Conservation (phyloP, 169 alveolate genomes). For the Perkinsus chesapeaki region DNA sequence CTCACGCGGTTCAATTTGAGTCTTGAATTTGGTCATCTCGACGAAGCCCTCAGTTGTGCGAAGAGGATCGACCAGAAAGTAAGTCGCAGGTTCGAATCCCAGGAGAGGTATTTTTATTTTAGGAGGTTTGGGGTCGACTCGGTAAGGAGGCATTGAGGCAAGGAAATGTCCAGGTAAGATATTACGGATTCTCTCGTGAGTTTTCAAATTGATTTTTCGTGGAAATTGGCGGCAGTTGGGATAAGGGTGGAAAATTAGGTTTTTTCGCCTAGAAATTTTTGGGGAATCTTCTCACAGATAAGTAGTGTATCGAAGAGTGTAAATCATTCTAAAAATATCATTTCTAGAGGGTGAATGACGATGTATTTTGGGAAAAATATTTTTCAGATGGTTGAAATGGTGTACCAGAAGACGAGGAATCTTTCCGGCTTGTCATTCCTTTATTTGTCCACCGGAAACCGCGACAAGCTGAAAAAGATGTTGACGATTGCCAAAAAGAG, state of each 20-base stretch:
- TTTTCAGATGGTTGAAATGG: slow-evolving; percentile 67
- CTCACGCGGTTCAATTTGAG: slow-evolving; percentile 71
- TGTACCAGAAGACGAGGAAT: slow-evolving; percentile 68
- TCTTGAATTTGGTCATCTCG: slow-evolving; percentile 64
- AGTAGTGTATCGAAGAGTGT: too few species aligned
- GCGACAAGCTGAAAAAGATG: slow-evolving; percentile 65
- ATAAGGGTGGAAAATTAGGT: too few species aligned
- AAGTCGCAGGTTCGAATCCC: neutral
- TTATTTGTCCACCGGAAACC: slow-evolving; percentile 68
- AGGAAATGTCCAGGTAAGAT: slow-evolving; percentile 54
- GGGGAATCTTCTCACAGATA: too few species aligned
- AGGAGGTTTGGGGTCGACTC: slow-evolving; percentile 34
- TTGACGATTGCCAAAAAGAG: slow-evolving; percentile 59
- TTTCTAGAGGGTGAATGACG: too few species aligned
- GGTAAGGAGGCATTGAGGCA: slow-evolving; percentile 59
- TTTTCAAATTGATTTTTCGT: too few species aligned
- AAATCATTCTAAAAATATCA: too few species aligned
- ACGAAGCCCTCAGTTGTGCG: slow-evolving; percentile 63
- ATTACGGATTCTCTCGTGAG: too few species aligned
- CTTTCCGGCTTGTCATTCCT: slow-evolving; percentile 70
- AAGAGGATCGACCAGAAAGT: slow-evolving; percentile 56
- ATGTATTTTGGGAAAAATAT: too few species aligned
- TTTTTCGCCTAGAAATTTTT: too few species aligned
- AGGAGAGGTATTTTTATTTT: neutral
- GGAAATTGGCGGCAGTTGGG: too few species aligned